phyloP scores from a whole-genome alignment of 2,329 filamentous ascomycete genomes.

The Elsinoe batatas region DNA sequence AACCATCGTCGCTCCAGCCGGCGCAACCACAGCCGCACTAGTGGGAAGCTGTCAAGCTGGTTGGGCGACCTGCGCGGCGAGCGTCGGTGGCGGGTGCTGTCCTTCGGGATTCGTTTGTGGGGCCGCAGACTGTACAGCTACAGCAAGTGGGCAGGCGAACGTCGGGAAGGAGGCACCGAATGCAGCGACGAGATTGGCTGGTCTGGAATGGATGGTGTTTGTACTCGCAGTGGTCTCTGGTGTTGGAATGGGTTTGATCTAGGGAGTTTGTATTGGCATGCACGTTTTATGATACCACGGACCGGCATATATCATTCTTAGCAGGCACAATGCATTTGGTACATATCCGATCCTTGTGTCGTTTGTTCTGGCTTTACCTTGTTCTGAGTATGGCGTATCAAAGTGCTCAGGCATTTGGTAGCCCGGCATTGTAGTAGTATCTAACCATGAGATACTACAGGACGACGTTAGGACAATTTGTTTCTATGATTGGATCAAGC shows the following conservation, averaged over 20 bases:
- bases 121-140: constrained; percentile 55
- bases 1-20: constrained; percentile 58
- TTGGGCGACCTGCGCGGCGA: constrained; percentile 63
- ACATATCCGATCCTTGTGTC: neutral
- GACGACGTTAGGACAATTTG: neutral
- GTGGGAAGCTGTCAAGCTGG: constrained; percentile 57
- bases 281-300: neutral
- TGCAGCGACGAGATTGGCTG: constrained; percentile 24
- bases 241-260: constrained; percentile 31
- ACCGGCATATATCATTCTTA: neutral
- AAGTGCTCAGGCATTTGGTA: too few species aligned
- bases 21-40: constrained; percentile 32
- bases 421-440: too few species aligned
- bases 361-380: too few species aligned
- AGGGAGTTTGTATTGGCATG: constrained; percentile 21
- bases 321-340: neutral
- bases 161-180: constrained; percentile 36
- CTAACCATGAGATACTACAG: too few species aligned
- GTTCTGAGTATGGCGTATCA: too few species aligned
- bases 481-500: too few species aligned
- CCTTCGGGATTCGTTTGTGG: constrained; percentile 68
- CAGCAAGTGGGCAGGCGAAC: constrained; percentile 44
- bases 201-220: constrained; percentile 25
- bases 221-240: constrained; percentile 25
- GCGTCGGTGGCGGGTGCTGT: constrained; percentile 72